These are phyloP conservation scores for Dacryopinax primogenitus DNA, from an alignment of 768 basidiomycete genomes.

Conservation along the genomic window DNA sequence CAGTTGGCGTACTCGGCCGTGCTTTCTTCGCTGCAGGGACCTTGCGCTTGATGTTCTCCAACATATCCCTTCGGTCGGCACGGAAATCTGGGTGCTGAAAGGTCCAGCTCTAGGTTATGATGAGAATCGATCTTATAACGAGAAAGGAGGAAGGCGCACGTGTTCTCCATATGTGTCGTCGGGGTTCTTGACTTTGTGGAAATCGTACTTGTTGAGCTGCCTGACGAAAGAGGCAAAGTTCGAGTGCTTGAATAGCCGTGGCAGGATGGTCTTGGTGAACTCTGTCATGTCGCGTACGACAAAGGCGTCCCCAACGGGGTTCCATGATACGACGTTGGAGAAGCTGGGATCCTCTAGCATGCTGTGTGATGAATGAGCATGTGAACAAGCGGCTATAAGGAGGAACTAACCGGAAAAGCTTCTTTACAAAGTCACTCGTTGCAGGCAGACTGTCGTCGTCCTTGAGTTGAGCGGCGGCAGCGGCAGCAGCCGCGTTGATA, in stretches of 20 bases:
- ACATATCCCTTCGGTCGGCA: conserved; percentile 39
- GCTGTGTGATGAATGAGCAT: conserved; percentile 30
- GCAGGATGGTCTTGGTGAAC: conserved; percentile 78
- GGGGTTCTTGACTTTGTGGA: conserved; percentile 87
- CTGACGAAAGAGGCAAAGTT: conserved; percentile 89
- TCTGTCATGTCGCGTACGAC: conserved; percentile 92
- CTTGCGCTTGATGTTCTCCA: conserved; percentile 45
- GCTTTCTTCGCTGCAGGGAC: conserved; percentile 14
- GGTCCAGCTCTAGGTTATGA: conserved; percentile 27
- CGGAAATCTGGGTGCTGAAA: conserved; percentile 40
- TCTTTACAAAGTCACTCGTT: conserved; percentile 91
- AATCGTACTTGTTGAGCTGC: conserved; percentile 92
- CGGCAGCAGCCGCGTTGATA: conserved; percentile 12
- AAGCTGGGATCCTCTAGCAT: conserved; percentile 78
- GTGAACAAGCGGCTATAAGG: conserved; percentile 12
- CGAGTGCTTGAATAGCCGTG: conserved; percentile 88
- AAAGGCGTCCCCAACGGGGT: conserved; percentile 72
- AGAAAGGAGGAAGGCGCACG: conserved; percentile 20
- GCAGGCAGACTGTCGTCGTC: conserved; percentile 66
- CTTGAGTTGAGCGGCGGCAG: conserved; percentile 21
- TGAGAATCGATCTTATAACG: background rate
- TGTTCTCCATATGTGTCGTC: conserved; percentile 65
- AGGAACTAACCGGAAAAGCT: conserved; percentile 65
- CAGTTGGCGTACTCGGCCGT: background rate
- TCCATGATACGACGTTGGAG: conserved; percentile 68